These are phyloP conservation scores for Fusarium devonianum DNA, from an alignment of 2,329 filamentous ascomycete genomes.

Conservation along the genomic window DNA sequence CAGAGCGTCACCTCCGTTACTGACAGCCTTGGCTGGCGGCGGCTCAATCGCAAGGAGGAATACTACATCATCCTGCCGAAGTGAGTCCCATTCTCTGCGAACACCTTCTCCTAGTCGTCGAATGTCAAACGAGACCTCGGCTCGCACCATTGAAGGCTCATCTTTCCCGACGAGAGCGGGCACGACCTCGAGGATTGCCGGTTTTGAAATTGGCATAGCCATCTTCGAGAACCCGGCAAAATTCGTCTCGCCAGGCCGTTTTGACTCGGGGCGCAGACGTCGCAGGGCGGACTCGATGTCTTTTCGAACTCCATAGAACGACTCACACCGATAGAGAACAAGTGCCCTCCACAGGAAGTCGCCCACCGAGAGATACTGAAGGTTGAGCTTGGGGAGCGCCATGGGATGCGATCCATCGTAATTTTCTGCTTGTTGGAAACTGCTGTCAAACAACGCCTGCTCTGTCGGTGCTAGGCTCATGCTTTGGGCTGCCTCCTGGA, in stretches of 20 bases:
- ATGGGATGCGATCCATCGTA: conserved; percentile 89
- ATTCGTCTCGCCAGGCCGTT: conserved; percentile 68
- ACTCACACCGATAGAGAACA: conserved; percentile 85
- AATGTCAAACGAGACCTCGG: conserved; percentile 86
- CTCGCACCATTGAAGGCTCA: conserved; percentile 82
- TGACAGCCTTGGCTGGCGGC: conserved; percentile 56
- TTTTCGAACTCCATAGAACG: conserved; percentile 92
- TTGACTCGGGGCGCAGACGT: conserved; percentile 74
- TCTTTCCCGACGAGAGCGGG: conserved; percentile 84
- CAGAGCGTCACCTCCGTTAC: conserved; percentile 59
- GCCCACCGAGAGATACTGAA: conserved; percentile 93
- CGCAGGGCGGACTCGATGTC: conserved; percentile 86
- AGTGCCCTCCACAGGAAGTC: conserved; percentile 98
- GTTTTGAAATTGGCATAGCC: conserved; percentile 86
- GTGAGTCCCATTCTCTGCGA: conserved; percentile 86
- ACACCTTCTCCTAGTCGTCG: conserved; percentile 78
- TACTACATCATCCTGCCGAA: conserved; percentile 86
- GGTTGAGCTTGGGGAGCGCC: conserved; percentile 90
- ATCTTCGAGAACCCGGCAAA: conserved; percentile 91
- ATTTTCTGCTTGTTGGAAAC: conserved; percentile 79
- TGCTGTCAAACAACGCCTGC: conserved; percentile 77
- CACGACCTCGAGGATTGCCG: conserved; percentile 84
- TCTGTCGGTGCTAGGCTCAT: conserved; percentile 87
- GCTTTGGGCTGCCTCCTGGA: conserved; percentile 77
- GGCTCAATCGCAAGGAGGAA: conserved; percentile 83